Evolutionary conservation across 176 grass and related monocot genomes (phyloP).

Genomic region (Olyra latifolia): DNA sequence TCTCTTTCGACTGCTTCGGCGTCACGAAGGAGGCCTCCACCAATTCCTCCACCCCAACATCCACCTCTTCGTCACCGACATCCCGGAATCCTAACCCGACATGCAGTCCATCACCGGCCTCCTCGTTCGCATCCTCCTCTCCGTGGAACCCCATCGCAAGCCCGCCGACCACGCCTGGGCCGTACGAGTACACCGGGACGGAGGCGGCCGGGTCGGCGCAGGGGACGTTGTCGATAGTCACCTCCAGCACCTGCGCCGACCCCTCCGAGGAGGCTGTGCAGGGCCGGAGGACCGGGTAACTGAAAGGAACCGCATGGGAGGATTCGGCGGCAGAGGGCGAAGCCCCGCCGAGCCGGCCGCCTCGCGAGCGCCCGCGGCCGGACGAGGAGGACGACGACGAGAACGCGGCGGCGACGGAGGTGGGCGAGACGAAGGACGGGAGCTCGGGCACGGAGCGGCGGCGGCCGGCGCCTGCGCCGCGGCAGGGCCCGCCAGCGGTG

Average conservation of each 20-base stretch:
- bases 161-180: conserved; percentile 39
- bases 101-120: conserved; percentile 21
- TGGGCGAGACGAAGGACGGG: conserved; percentile 43
- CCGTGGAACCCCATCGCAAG: conserved; percentile 39
- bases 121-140: conserved; percentile 40
- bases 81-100: conserved; percentile 59
- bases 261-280: not conserved
- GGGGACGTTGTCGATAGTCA: conserved; percentile 38
- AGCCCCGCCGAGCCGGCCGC: not conserved
- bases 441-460: conserved; percentile 43
- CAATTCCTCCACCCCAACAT: conserved; percentile 24
- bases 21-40: conserved; percentile 38
- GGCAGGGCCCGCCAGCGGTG: conserved; percentile 54
- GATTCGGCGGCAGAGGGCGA: not conserved
- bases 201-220: conserved; percentile 28
- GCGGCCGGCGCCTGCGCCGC: conserved; percentile 36
- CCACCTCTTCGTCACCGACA: conserved; percentile 26
- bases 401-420: conserved; percentile 46
- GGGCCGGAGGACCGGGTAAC: conserved; percentile 13
- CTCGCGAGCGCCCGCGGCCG: not conserved
- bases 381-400: conserved; percentile 32
- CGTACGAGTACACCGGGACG: conserved; percentile 47
- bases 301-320: conserved; percentile 42
- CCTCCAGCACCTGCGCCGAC: conserved; percentile 15
- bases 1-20: conserved; percentile 33